Percentiles rank a stretch among this genome's conserved stretches.
These are phyloP conservation scores for Colletotrichum liaoningense DNA, from an alignment of 2,329 filamentous ascomycete genomes.

Conservation along the genomic window DNA sequence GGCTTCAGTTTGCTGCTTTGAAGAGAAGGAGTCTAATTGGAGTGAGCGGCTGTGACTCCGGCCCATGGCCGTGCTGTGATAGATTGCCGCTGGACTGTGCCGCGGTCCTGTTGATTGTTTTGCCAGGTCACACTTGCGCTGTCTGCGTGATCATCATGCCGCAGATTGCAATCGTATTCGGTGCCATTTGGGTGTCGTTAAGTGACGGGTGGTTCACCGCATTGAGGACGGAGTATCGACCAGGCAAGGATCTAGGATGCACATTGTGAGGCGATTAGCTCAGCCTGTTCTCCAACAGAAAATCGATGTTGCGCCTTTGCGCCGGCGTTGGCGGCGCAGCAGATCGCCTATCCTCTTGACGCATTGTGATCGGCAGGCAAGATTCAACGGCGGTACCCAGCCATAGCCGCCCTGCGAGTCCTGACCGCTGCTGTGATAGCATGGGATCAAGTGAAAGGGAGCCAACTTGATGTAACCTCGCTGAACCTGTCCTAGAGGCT, in stretches of 20 bases:
- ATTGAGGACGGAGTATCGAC: background rate
- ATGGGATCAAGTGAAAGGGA: background rate
- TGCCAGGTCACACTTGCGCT: background rate
- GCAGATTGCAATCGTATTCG: constrained; percentile 7
- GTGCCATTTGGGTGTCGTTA: background rate
- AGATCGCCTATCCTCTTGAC: background rate
- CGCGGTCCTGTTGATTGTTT: background rate
- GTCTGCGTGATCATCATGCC: constrained; percentile 5
- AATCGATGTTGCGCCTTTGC: background rate
- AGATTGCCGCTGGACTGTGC: constrained; percentile 4
- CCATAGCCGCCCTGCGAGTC: background rate
- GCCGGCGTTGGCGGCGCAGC: background rate
- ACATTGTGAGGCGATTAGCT: background rate
- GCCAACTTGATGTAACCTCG: background rate
- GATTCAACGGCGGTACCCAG: background rate
- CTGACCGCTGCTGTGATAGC: background rate
- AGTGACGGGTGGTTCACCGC: background rate
- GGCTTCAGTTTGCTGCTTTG: constrained; percentile 11
- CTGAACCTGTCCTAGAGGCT: background rate
- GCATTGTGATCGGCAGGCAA: constrained; percentile 24
- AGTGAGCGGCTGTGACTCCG: constrained; percentile 1
- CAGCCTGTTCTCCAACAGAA: background rate
- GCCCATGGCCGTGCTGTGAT: background rate
- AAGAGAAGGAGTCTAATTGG: constrained; percentile 13
- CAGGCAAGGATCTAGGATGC: constrained; percentile 12